Evolutionary conservation across 192 early-diverging fungal species (phyloP), one percentile per base, ranked within the genome.

Genomic region (Linnemannia exigua): DNA sequence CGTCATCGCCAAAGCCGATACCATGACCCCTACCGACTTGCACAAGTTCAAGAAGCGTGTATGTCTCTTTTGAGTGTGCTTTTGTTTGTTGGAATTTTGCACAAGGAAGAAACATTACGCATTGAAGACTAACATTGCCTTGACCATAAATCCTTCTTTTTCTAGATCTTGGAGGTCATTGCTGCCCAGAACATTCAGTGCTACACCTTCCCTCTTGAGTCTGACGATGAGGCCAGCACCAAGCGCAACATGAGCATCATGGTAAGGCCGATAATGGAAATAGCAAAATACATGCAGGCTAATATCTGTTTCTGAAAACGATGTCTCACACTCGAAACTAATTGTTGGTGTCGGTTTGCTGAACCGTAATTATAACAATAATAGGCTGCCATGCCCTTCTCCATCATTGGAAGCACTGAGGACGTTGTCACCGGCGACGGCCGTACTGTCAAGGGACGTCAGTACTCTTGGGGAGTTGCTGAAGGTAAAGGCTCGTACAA

Each of bases 381-480:
- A 36, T 66, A 89, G 88, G 91, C 92, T 41, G 97, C 98, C 20
- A 93, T 97, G 95, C 98, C 98, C 14, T 99, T 97, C 88, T 96
- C 97, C 20, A 95, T 99, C 70, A 99, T 99, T 88, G 95, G 96
- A 61, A 94, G 93, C 89, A 96, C 95, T 68, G 91, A 94, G 74
- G 98, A 99, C 77, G 96, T 99, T 66, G 85, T 88, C 69, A 94
- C 92, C 31, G 88, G 90, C 63, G 96, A 97, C 76, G 98, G 98
- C 19, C 94, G 96, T 75, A 92, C 88, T 63, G 98, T 99, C 82
- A 98, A 96, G 80, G 98, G 98, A 72, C 95, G 98, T 76, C 93
- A 98, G 89, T 99, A 99, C 90, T 94, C 96, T 28, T 99, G 98
- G 98, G 98, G 98, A 85, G 97, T 98, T 76, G 97, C 97, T 33